A percentile compares a stretch with the other conserved stretches of the same genome.
phyloP scores from a whole-genome alignment of 495 filamentous ascomycete species.

The Aspergillus asperescens region DNA sequence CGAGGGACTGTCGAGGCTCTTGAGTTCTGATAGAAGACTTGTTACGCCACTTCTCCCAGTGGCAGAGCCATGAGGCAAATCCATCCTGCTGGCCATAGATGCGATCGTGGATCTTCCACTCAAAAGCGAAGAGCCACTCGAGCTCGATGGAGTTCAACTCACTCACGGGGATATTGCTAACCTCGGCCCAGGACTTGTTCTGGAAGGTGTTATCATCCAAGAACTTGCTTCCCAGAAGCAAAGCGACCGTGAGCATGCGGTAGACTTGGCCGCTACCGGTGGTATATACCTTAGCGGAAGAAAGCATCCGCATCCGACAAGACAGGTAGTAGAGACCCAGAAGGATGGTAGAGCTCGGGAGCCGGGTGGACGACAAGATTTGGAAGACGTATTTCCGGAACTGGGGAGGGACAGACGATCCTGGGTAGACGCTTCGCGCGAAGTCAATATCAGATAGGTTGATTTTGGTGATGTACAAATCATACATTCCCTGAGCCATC shows the following conservation, averaged over 20 bases:
- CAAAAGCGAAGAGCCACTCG: slow-evolving; percentile 83
- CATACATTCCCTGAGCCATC: slow-evolving; percentile 80
- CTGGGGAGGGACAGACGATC: slow-evolving; percentile 60
- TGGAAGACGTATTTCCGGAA: slow-evolving; percentile 95
- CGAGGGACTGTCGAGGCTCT: slow-evolving; percentile 53
- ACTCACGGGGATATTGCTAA: slow-evolving; percentile 81
- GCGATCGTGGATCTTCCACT: slow-evolving; percentile 85
- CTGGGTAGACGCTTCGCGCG: slow-evolving; percentile 70
- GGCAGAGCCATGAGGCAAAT: slow-evolving; percentile 73
- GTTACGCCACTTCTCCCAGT: slow-evolving; percentile 76
- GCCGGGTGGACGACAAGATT: slow-evolving; percentile 87
- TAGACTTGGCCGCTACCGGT: slow-evolving; percentile 71
- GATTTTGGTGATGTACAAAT: slow-evolving; percentile 54
- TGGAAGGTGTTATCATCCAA: slow-evolving; percentile 98
- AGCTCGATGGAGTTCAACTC: slow-evolving; percentile 88
- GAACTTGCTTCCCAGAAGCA: slow-evolving; percentile 96
- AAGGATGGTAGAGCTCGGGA: slow-evolving; percentile 92
- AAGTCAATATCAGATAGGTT: slow-evolving; percentile 68
- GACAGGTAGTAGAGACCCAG: slow-evolving; percentile 88
- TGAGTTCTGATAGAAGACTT: slow-evolving; percentile 53
- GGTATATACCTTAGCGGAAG: slow-evolving; percentile 49
- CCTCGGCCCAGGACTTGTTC: slow-evolving; percentile 98
- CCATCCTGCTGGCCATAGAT: slow-evolving; percentile 72
- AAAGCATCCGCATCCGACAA: slow-evolving; percentile 71
- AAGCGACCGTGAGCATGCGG: slow-evolving; percentile 81